phyloP scores from a whole-genome alignment of 2,329 filamentous ascomycete species.

The Curvularia verruculosa region DNA sequence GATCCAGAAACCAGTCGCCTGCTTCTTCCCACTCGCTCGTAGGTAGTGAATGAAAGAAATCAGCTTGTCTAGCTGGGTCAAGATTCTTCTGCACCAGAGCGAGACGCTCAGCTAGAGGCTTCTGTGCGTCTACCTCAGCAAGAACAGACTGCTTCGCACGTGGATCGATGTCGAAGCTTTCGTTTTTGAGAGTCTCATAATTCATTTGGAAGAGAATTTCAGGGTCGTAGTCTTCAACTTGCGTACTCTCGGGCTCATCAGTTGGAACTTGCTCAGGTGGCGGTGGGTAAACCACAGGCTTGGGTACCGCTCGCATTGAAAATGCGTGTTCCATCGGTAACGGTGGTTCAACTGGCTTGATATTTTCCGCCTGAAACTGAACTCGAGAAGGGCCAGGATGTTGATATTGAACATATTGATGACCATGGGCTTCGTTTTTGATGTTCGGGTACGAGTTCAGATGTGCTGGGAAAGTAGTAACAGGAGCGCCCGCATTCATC shows the following conservation, averaged over 20 bases:
- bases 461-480: not conserved
- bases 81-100: slow-evolving; percentile 33
- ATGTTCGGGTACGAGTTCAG: not conserved
- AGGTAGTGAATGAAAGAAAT: slow-evolving; percentile 59
- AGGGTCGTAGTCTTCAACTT: slow-evolving; percentile 54
- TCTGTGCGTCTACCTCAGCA: slow-evolving; percentile 33
- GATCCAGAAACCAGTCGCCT: slow-evolving; percentile 65
- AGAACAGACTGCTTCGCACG: slow-evolving; percentile 23
- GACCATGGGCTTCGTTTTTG: not conserved
- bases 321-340: slow-evolving; percentile 5
- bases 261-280: slow-evolving; percentile 11
- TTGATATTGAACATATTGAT: slow-evolving; percentile 7
- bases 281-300: slow-evolving; percentile 16
- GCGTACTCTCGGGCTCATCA: slow-evolving; percentile 13
- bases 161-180: slow-evolving; percentile 56
- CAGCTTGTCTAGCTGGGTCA: slow-evolving; percentile 48
- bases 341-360: slow-evolving; percentile 6
- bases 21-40: slow-evolving; percentile 66
- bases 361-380: slow-evolving; percentile 3
- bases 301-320: slow-evolving; percentile 6
- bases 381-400: not conserved
- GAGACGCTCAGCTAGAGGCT: slow-evolving; percentile 40
- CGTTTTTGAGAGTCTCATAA: slow-evolving; percentile 56
- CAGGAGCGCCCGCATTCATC: slow-evolving; percentile 1
- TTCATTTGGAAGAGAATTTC: slow-evolving; percentile 54